Evolutionary conservation across 148 eudicot species (phyloP).

Genomic region (Amaranthus hypochondriacus): DNA sequence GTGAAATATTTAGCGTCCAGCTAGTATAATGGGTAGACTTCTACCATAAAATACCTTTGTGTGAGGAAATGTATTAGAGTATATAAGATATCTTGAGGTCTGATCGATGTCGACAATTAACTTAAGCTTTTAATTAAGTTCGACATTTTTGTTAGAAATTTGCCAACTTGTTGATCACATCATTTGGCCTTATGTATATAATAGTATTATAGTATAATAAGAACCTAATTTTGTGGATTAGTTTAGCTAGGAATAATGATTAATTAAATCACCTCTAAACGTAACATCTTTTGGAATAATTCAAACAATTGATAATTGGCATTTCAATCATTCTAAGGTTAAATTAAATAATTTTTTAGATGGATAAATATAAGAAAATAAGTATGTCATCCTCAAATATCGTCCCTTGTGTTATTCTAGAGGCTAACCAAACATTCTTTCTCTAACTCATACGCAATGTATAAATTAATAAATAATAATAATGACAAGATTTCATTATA

Average conservation of each 20-base stretch:
- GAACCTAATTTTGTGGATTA: not conserved
- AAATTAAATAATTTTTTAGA: not conserved
- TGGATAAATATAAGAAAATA: not conserved
- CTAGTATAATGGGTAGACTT: too few relatives aligned
- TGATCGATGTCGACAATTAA: too few relatives aligned
- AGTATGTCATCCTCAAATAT: not conserved
- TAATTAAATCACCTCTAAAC: not conserved
- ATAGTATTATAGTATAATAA: not conserved
- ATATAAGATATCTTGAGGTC: too few relatives aligned
- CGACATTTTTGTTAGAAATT: not conserved
- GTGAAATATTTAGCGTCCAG: too few relatives aligned
- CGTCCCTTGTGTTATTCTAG: not conserved
- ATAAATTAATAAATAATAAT: too few relatives aligned
- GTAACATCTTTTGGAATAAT: not conserved
- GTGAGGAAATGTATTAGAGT: too few relatives aligned
- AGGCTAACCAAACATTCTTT: not conserved
- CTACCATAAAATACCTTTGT: too few relatives aligned
- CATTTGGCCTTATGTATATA: not conserved
- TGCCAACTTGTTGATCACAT: not conserved
- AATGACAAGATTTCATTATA: too few relatives aligned
- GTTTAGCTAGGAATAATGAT: not conserved
- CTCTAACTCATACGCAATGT: not conserved
- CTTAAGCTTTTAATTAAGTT: too few relatives aligned
- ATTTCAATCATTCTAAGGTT: conserved; percentile 11
- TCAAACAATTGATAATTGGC: not conserved